These are phyloP conservation scores for Trichoderma asperelloides DNA, from an alignment of 495 filamentous ascomycete genomes.

Conservation along the genomic window DNA sequence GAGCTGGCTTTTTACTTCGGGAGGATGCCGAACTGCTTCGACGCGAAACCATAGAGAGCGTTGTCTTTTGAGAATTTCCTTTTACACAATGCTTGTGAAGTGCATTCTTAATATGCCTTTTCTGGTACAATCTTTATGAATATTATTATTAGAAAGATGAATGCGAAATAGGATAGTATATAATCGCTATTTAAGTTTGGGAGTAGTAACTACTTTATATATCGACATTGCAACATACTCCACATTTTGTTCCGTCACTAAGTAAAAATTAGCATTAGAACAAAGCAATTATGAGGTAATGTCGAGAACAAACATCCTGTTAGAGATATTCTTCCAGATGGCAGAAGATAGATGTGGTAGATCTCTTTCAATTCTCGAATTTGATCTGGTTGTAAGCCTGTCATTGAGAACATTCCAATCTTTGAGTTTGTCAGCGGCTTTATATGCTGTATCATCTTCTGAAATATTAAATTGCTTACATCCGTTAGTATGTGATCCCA, in stretches of 20 bases:
- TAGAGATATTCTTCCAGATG: slow-evolving; percentile 4
- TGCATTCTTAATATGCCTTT: too few species aligned
- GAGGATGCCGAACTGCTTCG: neutral
- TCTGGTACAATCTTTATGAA: too few species aligned
- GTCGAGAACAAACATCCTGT: neutral
- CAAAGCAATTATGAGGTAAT: neutral
- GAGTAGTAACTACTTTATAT: too few species aligned
- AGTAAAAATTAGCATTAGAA: neutral
- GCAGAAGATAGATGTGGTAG: slow-evolving; percentile 19
- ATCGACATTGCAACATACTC: neutral
- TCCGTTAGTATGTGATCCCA: slow-evolving; percentile 35
- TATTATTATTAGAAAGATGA: too few species aligned
- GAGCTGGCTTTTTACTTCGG: neutral
- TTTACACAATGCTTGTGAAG: too few species aligned
- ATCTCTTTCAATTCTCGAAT: slow-evolving; percentile 37
- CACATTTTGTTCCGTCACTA: neutral
- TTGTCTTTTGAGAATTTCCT: neutral
- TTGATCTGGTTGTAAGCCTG: slow-evolving; percentile 26
- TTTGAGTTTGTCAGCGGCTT: slow-evolving; percentile 10
- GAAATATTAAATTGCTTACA: neutral
- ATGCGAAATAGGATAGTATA: too few species aligned
- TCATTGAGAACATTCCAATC: slow-evolving; percentile 48
- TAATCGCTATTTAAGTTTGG: too few species aligned
- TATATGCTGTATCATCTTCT: neutral
- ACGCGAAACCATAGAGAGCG: neutral